Percentiles rank a stretch among this genome's conserved stretches.
phyloP scores from a whole-genome alignment of 2,329 filamentous ascomycete species.

The Harringtonia lauricola region DNA sequence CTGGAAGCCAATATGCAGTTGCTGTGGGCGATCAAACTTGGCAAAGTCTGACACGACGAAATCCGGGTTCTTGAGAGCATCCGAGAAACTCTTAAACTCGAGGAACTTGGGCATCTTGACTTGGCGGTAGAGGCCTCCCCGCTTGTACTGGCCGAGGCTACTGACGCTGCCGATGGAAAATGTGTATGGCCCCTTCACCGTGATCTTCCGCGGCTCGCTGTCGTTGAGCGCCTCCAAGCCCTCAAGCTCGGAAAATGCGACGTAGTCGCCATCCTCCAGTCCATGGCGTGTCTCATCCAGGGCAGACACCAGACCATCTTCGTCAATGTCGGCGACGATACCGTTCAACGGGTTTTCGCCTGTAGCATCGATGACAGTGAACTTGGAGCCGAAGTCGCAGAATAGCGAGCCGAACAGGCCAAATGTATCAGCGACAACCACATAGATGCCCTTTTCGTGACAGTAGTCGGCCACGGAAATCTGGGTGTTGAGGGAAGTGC shows the following conservation, averaged over 20 bases:
- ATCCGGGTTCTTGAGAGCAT: constrained; percentile 76
- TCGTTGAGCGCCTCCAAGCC: constrained; percentile 85
- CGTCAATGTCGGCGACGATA: constrained; percentile 82
- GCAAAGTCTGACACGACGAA: constrained; percentile 90
- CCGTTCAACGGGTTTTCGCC: constrained; percentile 81
- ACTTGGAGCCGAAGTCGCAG: constrained; percentile 93
- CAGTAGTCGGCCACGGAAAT: constrained; percentile 82
- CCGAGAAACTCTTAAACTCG: constrained; percentile 73
- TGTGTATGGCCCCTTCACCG: constrained; percentile 90
- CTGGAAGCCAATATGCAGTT: constrained; percentile 87
- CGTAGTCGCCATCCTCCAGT: constrained; percentile 89
- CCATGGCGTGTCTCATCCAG: constrained; percentile 92
- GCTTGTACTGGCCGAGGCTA: constrained; percentile 73
- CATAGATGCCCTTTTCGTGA: constrained; percentile 84
- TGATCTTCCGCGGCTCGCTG: constrained; percentile 76
- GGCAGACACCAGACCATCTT: constrained; percentile 83
- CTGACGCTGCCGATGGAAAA: constrained; percentile 95
- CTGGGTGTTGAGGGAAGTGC: constrained; percentile 71
- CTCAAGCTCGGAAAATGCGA: constrained; percentile 87
- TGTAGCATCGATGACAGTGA: constrained; percentile 79
- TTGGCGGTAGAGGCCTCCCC: constrained; percentile 83
- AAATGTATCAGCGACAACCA: constrained; percentile 80
- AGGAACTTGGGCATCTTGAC: constrained; percentile 97
- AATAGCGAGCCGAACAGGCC: constrained; percentile 94
- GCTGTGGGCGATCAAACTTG: constrained; percentile 90